Base-by-base conservation (phyloP, 192 early-diverging fungal species). In the Entomortierella beljakovae region DNA sequence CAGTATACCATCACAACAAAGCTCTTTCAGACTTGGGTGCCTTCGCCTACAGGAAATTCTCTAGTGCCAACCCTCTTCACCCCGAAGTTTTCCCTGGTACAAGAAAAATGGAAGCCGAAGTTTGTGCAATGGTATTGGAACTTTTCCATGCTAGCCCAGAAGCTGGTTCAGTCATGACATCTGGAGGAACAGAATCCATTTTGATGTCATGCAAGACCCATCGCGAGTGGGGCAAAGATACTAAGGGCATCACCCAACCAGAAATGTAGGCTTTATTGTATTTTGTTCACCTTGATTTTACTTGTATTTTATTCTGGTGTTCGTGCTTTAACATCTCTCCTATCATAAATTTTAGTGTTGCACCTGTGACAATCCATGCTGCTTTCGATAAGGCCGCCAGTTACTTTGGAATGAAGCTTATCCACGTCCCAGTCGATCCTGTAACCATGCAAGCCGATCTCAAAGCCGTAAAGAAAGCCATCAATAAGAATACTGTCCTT, bases 181-280 rank as follows among this genome's bases (percentile, higher is more conserved):
- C 92, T 29, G 97, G 97, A 33, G 97, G 97, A 28, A 96, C 96
- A 22, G 97, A 99, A 79, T 93, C 90, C 67, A 91, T 99, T 43
- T 82, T 98, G 35, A 97, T 99, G 96, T 93, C 95, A 6, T 93
- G 95, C 75, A 96, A 96, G 68, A 88, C 97, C 0, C 95, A 99
- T 82, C 89, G 96, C 23, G 95, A 97, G 49, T 92, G 90, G 92
- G 96, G 91, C 33, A 86, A 86, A 50, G 84, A 89, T 32, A 52
- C 82, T 52, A 92, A 93, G 37, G 95, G 95, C 16, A 91, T 99
- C 49, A 91, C 88, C 6, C 81, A 93, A 34, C 96, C 97, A 35
- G 95, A 99, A 83, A 97, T 99, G 94, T 94, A 89, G 82, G 85
- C 59, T 54, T 16, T n/a, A 15, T 29, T 49, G 25, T 37, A 15